Conservation (phyloP, 148 eudicot species). For the Simmondsia chinensis region DNA sequence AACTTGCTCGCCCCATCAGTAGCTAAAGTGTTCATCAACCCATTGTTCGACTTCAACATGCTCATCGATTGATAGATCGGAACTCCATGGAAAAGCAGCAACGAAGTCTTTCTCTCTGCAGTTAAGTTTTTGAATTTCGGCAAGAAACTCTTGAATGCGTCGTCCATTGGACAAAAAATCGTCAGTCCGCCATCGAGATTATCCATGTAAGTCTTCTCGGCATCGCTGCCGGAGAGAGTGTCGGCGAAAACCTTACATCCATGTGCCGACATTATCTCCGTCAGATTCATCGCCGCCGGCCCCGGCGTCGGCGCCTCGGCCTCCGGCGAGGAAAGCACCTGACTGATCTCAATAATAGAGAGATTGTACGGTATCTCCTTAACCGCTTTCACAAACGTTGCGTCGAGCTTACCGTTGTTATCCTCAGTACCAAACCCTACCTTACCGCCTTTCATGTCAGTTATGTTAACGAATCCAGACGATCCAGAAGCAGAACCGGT, state of each 20-base stretch:
- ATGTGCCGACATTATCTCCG: slow-evolving; percentile 66
- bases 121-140: slow-evolving; percentile 68
- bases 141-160: slow-evolving; percentile 52
- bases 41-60: slow-evolving; percentile 75
- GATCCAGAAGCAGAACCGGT: slow-evolving; percentile 75
- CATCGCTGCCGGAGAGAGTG: slow-evolving; percentile 35
- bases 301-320: slow-evolving; percentile 72
- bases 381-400: slow-evolving; percentile 59
- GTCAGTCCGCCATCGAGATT: slow-evolving; percentile 72
- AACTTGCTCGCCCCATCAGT: slow-evolving; percentile 74
- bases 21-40: slow-evolving; percentile 71
- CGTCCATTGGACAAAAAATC: slow-evolving; percentile 72
- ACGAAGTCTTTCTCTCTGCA: slow-evolving; percentile 38
- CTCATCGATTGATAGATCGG: slow-evolving; percentile 58
- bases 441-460: slow-evolving; percentile 75
- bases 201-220: slow-evolving; percentile 35
- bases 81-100: slow-evolving; percentile 68
- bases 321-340: slow-evolving; percentile 33
- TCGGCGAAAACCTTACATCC: slow-evolving; percentile 87
- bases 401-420: slow-evolving; percentile 20
- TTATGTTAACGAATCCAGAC: slow-evolving; percentile 83
- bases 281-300: slow-evolving; percentile 51
- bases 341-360: slow-evolving; percentile 70
- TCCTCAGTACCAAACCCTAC: slow-evolving; percentile 67
- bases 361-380: slow-evolving; percentile 67